Conservation (phyloP, 495 filamentous ascomycete species). For the Neurospora sublineolata region DNA sequence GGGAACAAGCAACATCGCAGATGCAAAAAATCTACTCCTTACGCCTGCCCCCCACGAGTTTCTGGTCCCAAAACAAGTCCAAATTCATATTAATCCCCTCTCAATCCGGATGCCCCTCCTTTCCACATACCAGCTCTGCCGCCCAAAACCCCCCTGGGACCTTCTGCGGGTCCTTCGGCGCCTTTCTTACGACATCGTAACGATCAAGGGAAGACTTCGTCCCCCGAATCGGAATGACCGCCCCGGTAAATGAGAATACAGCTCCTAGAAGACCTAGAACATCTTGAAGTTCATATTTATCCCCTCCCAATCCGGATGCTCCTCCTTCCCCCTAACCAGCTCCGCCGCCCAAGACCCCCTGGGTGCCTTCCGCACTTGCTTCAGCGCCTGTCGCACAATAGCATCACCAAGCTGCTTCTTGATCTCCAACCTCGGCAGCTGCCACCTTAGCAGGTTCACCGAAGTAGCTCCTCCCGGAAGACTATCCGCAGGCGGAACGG, state of each 20-base stretch:
- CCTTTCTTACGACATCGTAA: too few relatives aligned
- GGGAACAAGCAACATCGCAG: too few relatives aligned
- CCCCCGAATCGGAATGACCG: neutral
- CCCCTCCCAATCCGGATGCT: conserved; percentile 22
- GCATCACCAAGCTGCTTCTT: conserved; percentile 38
- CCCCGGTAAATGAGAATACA: too few relatives aligned
- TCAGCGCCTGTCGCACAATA: conserved; percentile 31
- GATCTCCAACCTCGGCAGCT: conserved; percentile 25
- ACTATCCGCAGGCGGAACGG: neutral
- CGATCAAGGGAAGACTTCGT: neutral
- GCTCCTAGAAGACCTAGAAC: neutral
- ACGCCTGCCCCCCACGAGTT: too few relatives aligned
- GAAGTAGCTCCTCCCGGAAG: conserved; percentile 5
- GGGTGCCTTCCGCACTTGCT: conserved; percentile 30
- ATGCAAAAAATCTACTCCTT: too few relatives aligned
- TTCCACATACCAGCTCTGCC: too few relatives aligned
- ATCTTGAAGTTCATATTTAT: conserved; percentile 33
- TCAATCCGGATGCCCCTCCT: too few relatives aligned
- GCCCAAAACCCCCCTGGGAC: too few relatives aligned
- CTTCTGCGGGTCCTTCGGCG: too few relatives aligned
- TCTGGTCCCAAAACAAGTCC: too few relatives aligned
- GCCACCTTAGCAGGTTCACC: conserved; percentile 15
- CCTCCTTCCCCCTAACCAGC: conserved; percentile 20
- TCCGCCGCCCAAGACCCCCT: conserved; percentile 22
- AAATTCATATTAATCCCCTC: too few relatives aligned